Conservation (phyloP, 2,329 filamentous ascomycete genomes). For the Ophiognomonia clavigignenti-juglandacearum region DNA sequence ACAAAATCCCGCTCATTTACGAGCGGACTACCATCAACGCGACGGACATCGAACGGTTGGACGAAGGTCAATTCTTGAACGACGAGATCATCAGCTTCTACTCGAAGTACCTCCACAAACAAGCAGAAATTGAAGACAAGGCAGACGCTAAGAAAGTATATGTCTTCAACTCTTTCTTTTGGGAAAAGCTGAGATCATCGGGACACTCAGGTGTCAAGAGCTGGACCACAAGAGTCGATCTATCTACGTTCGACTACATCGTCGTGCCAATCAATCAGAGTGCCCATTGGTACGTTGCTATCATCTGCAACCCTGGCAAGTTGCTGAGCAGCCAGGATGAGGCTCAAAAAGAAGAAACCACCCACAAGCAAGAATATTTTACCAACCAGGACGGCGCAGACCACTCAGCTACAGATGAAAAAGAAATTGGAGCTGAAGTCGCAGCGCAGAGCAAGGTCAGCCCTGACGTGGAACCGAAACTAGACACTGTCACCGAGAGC, state of each 20-base stretch:
- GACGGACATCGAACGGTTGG: constrained; percentile 69
- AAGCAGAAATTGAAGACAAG: constrained; percentile 49
- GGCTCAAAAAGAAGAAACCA: neutral
- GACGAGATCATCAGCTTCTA: constrained; percentile 92
- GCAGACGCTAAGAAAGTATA: constrained; percentile 63
- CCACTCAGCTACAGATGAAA: neutral
- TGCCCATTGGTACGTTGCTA: constrained; percentile 88
- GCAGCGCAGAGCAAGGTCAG: too few relatives aligned
- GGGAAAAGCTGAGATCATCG: constrained; percentile 70
- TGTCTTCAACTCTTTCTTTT: constrained; percentile 94
- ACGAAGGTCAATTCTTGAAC: constrained; percentile 84
- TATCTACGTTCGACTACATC: constrained; percentile 84
- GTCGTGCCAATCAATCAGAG: constrained; percentile 88
- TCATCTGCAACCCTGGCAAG: constrained; percentile 82
- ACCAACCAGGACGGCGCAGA: neutral
- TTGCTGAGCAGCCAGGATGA: constrained; percentile 37
- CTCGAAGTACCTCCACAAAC: constrained; percentile 65
- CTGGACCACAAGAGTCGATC: constrained; percentile 82
- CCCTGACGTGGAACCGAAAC: too few relatives aligned
- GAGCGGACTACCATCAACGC: constrained; percentile 64
- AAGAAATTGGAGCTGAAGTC: neutral
- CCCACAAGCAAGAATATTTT: too few relatives aligned
- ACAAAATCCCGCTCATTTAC: constrained; percentile 58
- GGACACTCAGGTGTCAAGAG: constrained; percentile 81
- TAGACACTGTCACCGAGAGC: constrained; percentile 9